These are phyloP conservation scores for Magnolia changhungtana DNA, from an alignment of 164 flowering plant species.

Conservation along the genomic window DNA sequence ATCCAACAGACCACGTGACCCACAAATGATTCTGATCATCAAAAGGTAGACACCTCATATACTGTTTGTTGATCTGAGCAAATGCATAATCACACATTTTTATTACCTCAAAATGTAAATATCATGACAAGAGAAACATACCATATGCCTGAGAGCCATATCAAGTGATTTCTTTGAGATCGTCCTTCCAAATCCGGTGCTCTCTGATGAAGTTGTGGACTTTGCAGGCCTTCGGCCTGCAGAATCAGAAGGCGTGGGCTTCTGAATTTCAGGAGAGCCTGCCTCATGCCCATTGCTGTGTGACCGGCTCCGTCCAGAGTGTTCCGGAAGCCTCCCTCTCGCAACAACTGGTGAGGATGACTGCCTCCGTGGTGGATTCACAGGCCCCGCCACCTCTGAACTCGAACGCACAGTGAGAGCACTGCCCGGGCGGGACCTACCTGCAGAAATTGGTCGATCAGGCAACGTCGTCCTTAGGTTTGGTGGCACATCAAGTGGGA, in stretches of 20 bases:
- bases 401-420: slow-evolving; percentile 41
- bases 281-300: slow-evolving; percentile 45
- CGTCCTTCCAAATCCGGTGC: slow-evolving; percentile 80
- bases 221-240: slow-evolving; percentile 45
- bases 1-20: background rate
- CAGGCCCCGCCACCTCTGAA: slow-evolving; percentile 36
- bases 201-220: slow-evolving; percentile 44
- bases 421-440: slow-evolving; percentile 76
- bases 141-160: slow-evolving; percentile 96
- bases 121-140: slow-evolving; percentile 25
- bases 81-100: background rate
- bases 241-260: slow-evolving; percentile 37
- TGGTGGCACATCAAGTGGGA: slow-evolving; percentile 86
- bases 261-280: slow-evolving; percentile 45
- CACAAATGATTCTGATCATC: background rate
- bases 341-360: slow-evolving; percentile 57
- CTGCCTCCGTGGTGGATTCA: slow-evolving; percentile 46
- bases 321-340: slow-evolving; percentile 67
- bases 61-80: background rate
- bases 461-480: slow-evolving; percentile 88
- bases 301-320: slow-evolving; percentile 37
- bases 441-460: slow-evolving; percentile 85
- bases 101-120: background rate
- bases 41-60: background rate
- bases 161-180: slow-evolving; percentile 93